Percentiles rank a stretch among this genome's conserved stretches.
Evolutionary conservation across 768 basidiomycete genomes (phyloP).

Genomic region (Butyriboletus loyo): DNA sequence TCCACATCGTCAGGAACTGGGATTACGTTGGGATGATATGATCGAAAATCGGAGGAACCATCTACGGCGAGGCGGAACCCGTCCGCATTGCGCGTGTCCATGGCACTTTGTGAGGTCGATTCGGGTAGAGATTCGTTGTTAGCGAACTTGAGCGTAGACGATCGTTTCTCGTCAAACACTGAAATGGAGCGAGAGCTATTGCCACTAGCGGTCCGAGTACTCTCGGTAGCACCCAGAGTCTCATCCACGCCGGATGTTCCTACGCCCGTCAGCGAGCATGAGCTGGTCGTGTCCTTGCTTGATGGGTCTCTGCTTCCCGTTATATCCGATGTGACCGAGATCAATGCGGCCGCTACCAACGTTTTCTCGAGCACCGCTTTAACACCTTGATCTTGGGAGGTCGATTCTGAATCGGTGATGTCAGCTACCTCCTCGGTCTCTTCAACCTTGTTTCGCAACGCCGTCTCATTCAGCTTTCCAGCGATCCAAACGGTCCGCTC

Average conservation of each 20-base stretch:
- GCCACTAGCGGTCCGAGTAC: background rate
- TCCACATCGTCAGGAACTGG: background rate
- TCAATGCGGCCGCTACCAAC: background rate
- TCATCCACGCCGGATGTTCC: background rate
- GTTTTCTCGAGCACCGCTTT: background rate
- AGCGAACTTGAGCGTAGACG: background rate
- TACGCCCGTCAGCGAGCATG: background rate
- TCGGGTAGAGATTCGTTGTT: background rate
- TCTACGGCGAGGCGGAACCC: background rate
- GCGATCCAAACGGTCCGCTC: background rate
- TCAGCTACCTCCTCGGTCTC: background rate
- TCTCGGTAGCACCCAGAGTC: background rate
- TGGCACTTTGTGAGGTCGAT: background rate
- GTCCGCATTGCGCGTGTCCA: background rate
- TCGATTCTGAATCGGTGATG: background rate
- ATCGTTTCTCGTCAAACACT: background rate
- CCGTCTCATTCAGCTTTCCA: background rate
- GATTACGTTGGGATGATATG: background rate
- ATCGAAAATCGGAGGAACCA: background rate
- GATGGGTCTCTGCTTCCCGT: background rate
- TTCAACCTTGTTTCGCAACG: background rate
- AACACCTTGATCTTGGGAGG: background rate
- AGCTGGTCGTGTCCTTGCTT: background rate
- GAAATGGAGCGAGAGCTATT: background rate
- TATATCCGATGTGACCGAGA: background rate